Conservation (phyloP, 2,329 filamentous ascomycete genomes). For the Coleophoma eucalyptorum region DNA sequence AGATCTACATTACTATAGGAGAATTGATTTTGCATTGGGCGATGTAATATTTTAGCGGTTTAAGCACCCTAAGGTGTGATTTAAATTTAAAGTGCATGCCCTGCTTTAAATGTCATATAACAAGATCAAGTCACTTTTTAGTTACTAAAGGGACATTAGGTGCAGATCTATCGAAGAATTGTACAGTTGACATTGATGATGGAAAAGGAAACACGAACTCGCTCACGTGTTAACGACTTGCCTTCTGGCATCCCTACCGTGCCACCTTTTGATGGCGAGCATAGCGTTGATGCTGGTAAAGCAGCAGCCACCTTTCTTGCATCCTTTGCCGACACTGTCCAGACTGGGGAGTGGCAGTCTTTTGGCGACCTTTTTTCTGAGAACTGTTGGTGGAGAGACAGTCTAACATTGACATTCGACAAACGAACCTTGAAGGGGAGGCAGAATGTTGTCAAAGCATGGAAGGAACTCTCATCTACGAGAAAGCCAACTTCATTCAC, state of each 20-base stretch:
- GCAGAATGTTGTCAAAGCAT: neutral
- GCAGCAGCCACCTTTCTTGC: neutral
- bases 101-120: too few species aligned
- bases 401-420: neutral
- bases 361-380: constrained; percentile 1
- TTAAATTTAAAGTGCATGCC: too few species aligned
- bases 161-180: too few species aligned
- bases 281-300: neutral
- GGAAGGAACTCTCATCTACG: neutral
- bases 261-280: neutral
- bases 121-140: too few species aligned
- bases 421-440: neutral
- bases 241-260: constrained; percentile 1
- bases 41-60: too few species aligned
- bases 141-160: too few species aligned
- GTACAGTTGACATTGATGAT: neutral
- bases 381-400: constrained; percentile 1
- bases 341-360: neutral
- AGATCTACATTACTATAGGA: too few species aligned
- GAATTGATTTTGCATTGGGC: too few species aligned
- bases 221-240: neutral
- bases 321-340: neutral
- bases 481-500: neutral
- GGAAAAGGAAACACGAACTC: neutral
- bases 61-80: too few species aligned